Evolutionary conservation across 2,329 filamentous ascomycete genomes (phyloP).

Genomic region (Fusarium papillatum): DNA sequence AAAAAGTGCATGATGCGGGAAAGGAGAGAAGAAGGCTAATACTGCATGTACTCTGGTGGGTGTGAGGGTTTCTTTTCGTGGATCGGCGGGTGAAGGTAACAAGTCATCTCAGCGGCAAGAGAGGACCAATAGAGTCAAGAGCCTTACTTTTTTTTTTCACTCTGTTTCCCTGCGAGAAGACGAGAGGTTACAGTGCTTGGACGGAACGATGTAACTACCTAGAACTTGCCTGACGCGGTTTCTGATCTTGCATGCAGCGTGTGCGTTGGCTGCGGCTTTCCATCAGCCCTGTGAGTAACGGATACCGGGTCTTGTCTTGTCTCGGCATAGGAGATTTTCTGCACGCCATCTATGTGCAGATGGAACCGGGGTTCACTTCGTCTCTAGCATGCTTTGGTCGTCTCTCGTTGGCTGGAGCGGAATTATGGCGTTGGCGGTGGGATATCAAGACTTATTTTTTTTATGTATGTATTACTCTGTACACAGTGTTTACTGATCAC

Average conservation of each 20-base stretch:
- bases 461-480: background rate
- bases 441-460: background rate
- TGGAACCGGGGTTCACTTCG: slow-evolving; percentile 4
- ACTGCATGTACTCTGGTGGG: background rate
- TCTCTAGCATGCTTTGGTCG: background rate
- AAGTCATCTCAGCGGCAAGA: slow-evolving; percentile 1
- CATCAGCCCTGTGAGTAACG: slow-evolving; percentile 3
- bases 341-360: slow-evolving; percentile 32
- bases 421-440: background rate
- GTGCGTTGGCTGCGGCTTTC: background rate
- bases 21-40: slow-evolving; percentile 27
- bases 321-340: slow-evolving; percentile 16
- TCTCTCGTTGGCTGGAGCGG: background rate
- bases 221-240: slow-evolving; percentile 8
- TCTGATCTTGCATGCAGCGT: slow-evolving; percentile 25
- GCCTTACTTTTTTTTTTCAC: background rate
- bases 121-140: background rate
- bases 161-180: background rate
- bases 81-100: background rate
- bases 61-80: slow-evolving; percentile 1
- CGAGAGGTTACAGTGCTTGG: slow-evolving; percentile 23
- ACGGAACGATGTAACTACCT: slow-evolving; percentile 17
- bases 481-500: background rate
- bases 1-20: background rate
- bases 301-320: slow-evolving; percentile 3